Percentiles rank a stretch among this genome's conserved stretches.
These are phyloP conservation scores for Crataegus laevigata DNA, from an alignment of 306 rosid species.

Conservation along the genomic window DNA sequence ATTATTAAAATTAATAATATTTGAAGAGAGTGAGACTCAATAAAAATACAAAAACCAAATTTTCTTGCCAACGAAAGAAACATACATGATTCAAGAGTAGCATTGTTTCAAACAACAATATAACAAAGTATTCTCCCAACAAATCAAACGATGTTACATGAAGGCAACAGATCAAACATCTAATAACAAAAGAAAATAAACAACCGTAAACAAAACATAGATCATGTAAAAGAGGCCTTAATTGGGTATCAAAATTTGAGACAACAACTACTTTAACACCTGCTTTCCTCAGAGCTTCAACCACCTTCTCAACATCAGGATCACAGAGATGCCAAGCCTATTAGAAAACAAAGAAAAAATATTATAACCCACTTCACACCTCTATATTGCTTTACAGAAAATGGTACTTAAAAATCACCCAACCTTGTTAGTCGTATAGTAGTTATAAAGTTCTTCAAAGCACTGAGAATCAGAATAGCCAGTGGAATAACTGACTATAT, in stretches of 20 bases:
- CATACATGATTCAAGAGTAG: too few relatives aligned
- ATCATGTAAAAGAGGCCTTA: slow-evolving; percentile 76
- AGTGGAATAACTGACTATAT: slow-evolving; percentile 81
- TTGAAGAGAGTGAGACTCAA: too few relatives aligned
- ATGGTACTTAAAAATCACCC: slow-evolving; percentile 1
- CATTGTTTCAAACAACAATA: too few relatives aligned
- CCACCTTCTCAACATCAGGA: slow-evolving; percentile 67
- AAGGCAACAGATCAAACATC: too few relatives aligned
- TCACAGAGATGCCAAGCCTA: slow-evolving; percentile 98
- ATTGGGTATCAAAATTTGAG: slow-evolving; percentile 86
- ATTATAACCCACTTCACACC: slow-evolving; percentile 5
- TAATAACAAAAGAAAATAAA: too few relatives aligned
- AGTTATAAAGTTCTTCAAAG: slow-evolving; percentile 88
- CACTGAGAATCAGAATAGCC: slow-evolving; percentile 90
- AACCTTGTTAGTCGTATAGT: slow-evolving; percentile 82
- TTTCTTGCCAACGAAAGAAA: too few relatives aligned
- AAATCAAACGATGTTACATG: too few relatives aligned
- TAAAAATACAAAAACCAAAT: too few relatives aligned
- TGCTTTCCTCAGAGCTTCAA: slow-evolving; percentile 58
- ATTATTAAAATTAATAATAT: too few relatives aligned
- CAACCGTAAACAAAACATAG: too few relatives aligned
- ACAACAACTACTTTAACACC: slow-evolving; percentile 83
- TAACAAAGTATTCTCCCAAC: too few relatives aligned
- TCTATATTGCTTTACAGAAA: neutral
- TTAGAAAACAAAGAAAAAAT: slow-evolving; percentile 9